These are phyloP conservation scores for Penicillium corylophilum DNA, from an alignment of 2,329 filamentous ascomycete genomes.

Conservation along the genomic window DNA sequence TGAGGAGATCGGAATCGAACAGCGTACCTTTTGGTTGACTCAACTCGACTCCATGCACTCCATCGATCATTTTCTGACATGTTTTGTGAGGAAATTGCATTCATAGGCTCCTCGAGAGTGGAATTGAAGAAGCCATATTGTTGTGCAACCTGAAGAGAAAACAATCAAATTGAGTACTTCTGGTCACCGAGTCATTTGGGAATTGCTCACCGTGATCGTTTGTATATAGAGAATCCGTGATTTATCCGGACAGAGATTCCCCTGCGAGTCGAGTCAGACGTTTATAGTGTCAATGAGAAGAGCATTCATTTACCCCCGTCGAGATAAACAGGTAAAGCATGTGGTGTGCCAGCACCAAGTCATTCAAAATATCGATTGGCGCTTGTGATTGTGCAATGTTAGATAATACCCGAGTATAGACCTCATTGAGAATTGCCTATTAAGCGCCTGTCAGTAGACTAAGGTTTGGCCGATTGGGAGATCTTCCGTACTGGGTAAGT, in stretches of 20 bases:
- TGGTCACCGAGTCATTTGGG: background rate
- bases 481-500: slow-evolving; percentile 1
- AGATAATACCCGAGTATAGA: background rate
- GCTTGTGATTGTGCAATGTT: background rate
- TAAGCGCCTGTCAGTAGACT: background rate
- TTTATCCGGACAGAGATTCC: slow-evolving; percentile 3
- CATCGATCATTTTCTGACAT: background rate
- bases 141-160: slow-evolving; percentile 1
- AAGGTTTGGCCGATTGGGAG: background rate
- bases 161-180: background rate
- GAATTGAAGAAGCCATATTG: slow-evolving; percentile 2
- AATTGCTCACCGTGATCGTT: background rate
- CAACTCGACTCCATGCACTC: slow-evolving; percentile 6
- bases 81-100: background rate
- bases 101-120: background rate
- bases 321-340: slow-evolving; percentile 8
- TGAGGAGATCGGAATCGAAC: background rate
- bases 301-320: background rate
- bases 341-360: slow-evolving; percentile 7
- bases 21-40: slow-evolving; percentile 8
- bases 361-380: background rate
- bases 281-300: background rate
- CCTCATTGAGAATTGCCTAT: slow-evolving; percentile 1
- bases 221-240: slow-evolving; percentile 3
- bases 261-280: background rate